These are phyloP conservation scores for Agaricus sinodeliciosus DNA, from an alignment of 768 basidiomycete species.

Conservation along the genomic window DNA sequence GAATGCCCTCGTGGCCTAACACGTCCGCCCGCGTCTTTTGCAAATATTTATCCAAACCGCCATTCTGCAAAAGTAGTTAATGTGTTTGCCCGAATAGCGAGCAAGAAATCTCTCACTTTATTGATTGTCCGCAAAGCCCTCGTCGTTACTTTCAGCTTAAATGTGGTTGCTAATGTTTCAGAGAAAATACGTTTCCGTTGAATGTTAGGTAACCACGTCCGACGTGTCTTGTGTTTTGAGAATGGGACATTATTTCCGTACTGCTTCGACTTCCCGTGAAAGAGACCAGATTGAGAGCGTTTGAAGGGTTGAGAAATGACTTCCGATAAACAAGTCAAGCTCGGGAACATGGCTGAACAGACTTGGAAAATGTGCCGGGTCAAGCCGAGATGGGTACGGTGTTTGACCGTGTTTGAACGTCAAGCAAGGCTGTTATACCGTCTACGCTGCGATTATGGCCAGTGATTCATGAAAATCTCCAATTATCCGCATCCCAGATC, in stretches of 20 bases:
- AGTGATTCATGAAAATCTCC: too few relatives aligned
- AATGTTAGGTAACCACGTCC: conserved; percentile 85
- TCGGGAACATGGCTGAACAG: conserved; percentile 21
- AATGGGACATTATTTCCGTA: conserved; percentile 88
- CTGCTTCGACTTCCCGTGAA: conserved; percentile 74
- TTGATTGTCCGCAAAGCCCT: conserved; percentile 76
- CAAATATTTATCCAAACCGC: conserved; percentile 69
- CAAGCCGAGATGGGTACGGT: background rate
- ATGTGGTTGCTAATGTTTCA: conserved; percentile 47
- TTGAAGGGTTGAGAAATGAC: conserved; percentile 68
- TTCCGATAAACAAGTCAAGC: conserved; percentile 22
- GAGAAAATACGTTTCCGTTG: conserved; percentile 71
- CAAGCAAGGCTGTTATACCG: too few relatives aligned
- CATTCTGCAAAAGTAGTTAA: conserved; percentile 35
- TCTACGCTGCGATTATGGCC: too few relatives aligned
- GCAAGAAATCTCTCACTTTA: conserved; percentile 49
- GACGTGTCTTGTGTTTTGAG: conserved; percentile 81
- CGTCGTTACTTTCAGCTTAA: conserved; percentile 69
- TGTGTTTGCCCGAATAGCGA: background rate
- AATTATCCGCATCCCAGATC: too few relatives aligned
- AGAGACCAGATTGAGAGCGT: conserved; percentile 73
- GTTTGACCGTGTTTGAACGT: background rate
- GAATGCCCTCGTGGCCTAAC: conserved; percentile 41
- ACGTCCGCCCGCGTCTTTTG: conserved; percentile 27
- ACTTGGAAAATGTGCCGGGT: background rate